Evolutionary conservation across 2,329 filamentous ascomycete species (phyloP), one percentile per base, ranked within the genome.

Genomic region (Trichoderma breve): DNA sequence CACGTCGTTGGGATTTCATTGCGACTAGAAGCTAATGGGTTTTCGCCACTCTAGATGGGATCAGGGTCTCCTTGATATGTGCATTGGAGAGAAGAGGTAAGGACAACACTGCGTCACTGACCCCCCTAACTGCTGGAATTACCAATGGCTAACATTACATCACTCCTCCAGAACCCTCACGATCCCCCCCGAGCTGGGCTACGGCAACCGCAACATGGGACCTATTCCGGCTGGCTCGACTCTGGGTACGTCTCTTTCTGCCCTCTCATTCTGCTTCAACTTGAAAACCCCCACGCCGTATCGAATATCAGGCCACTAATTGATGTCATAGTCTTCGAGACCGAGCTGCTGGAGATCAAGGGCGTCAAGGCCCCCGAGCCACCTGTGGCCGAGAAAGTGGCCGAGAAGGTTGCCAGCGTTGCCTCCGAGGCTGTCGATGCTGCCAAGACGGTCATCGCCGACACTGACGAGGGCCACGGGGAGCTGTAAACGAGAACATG

Each of bases 1-100:
- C 26, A 51, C 55, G n/a, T 9, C n/a, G 32, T 30, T 36, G 18
- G 57, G 28, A 21, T 43, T 24, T 43, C 51, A n/a, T 43, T 30
- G 57, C 39, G 28, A 36, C 26, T 24, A 15, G 30, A 62, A 61
- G 67, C 67, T 70, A 53, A 70, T 30, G 30, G 21, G 18, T 70
- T 30, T 43, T 67, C 12, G 18, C 51, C 64, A 77, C 58, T 28
- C 63, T 74, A 93, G 91, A 79, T 98, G 95, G 95, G 95, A 98
- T 78, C 83, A 97, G 80, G 95, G 95, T 64, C 87, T 98, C 51
- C 77, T 96, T 69, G 93, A 93, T 79, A 98, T 98, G 95, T 98
- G 96, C 83, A 92, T 97, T 77, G 95, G 96, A 74, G 95, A 98
- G 86, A 95, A 95, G 86, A 89, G 88, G 86, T 85, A 77, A 83